phyloP scores from a whole-genome alignment of 768 basidiomycete genomes.

The Suillus sp. region DNA sequence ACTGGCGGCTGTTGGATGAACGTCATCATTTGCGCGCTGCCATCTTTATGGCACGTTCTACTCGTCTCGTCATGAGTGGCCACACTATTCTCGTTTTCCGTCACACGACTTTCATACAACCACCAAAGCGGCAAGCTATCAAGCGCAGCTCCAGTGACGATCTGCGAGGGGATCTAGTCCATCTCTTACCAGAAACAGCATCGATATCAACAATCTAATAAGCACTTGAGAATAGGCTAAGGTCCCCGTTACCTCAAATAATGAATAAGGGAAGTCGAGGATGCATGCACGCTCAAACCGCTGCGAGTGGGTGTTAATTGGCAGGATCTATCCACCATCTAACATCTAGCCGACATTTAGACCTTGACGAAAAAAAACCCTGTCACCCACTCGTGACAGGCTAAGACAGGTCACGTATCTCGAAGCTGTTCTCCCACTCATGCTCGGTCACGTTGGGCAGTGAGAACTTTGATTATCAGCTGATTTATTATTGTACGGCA shows the following conservation, averaged over 20 bases:
- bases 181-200: neutral
- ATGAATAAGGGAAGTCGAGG: neutral
- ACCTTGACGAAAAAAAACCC: neutral
- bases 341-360: neutral
- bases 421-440: neutral
- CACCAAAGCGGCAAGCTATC: neutral
- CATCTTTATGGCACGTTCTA: conserved; percentile 53
- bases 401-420: neutral
- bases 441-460: neutral
- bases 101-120: neutral
- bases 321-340: neutral
- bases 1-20: conserved; percentile 61
- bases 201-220: neutral
- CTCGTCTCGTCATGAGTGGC: neutral
- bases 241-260: neutral
- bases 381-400: neutral
- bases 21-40: too few relatives aligned
- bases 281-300: neutral
- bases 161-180: neutral
- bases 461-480: neutral
- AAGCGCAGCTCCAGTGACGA: neutral
- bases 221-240: neutral
- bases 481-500: neutral
- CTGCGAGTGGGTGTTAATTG: neutral
- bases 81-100: neutral